Percentiles rank a stretch among this genome's conserved stretches.
Conservation (phyloP, 768 basidiomycete genomes). For the Lentinula detonsa region DNA sequence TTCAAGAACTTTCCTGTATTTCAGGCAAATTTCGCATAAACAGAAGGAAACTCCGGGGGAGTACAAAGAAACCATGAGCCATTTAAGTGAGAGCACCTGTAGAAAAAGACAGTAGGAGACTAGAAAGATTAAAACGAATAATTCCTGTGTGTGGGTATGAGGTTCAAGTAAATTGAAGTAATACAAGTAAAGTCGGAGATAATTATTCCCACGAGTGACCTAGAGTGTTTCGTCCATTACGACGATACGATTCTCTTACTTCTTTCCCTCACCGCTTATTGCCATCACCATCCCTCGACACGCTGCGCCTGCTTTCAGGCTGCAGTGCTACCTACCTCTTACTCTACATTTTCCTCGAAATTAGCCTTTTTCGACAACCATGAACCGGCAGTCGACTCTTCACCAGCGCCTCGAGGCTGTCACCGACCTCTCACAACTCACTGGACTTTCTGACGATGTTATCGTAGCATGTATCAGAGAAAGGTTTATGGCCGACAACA, state of each 20-base stretch:
- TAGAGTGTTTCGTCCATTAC: background rate
- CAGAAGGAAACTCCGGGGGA: no score
- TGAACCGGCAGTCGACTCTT: slow-evolving; percentile 23
- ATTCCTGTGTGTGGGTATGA: background rate
- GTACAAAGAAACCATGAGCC: no score
- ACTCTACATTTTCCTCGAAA: background rate
- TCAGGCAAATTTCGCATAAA: no score
- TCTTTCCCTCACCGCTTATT: background rate
- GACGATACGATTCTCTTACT: background rate
- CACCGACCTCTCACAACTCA: slow-evolving; percentile 62
- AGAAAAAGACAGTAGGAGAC: no score
- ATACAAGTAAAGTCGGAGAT: background rate
- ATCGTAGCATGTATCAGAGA: slow-evolving; percentile 83
- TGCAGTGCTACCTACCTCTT: background rate
- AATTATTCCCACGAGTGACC: background rate
- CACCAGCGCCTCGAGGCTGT: slow-evolving; percentile 72
- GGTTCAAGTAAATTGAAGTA: no score
- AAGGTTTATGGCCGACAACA: slow-evolving; percentile 77
- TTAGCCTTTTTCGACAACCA: slow-evolving; percentile 12
- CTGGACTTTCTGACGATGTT: slow-evolving; percentile 73
- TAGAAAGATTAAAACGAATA: no score
- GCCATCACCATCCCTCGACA: background rate
- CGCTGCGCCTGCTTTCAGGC: slow-evolving; percentile 7
- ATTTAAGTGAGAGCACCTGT: no score
- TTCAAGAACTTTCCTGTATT: no score